Evolutionary conservation across 1,139 yeast species (phyloP), one percentile per base, ranked within the genome.

Genomic region (Pneumocystis sp.): DNA sequence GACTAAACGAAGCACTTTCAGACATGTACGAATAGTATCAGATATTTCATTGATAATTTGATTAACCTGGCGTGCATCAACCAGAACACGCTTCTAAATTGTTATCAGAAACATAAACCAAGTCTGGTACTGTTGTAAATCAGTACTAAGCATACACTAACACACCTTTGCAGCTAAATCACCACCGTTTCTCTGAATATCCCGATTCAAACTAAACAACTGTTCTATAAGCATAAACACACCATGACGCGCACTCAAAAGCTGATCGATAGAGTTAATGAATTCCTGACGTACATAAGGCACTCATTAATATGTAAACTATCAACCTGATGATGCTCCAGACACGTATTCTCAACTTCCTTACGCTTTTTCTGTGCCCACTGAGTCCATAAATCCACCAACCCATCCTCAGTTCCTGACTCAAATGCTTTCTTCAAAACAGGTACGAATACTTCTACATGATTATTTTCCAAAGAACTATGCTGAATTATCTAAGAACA

Each of bases 1-100:
- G 35, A 96, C 87, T 71, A 87, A 81, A 72, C 91, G 96, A 68
- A 93, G 79, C 12, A 91, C 93, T 70, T 87, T 91, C 44, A 91
- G 79, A 71, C 96, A 87, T 67, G 86, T 74, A 25, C 73, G 70
- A 7, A 78, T 75, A 0, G 79, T 76, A 39, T 73, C 73, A 37
- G 76, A 72, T 1, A 79, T 75, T 21, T 71, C 67, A 61, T 72
- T 76, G 42, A 78, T 71, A 67, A 77, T 78, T 31, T 65, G 64
- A 10, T 72, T 70, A 5, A 72, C 72, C 15, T 70, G 67, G 45
- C 73, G 70, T 6, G 74, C 70, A 34, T 74, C 75, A 19, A 73
- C 65, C 42, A 74, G 69, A 34, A 67, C 66, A 60, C 71, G 72
- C 64, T 75, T 73, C 69, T 50, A 50, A 45, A 25, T 25, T 21